phyloP scores from a whole-genome alignment of 140 eudicot species.

The Senecio squalidus region DNA sequence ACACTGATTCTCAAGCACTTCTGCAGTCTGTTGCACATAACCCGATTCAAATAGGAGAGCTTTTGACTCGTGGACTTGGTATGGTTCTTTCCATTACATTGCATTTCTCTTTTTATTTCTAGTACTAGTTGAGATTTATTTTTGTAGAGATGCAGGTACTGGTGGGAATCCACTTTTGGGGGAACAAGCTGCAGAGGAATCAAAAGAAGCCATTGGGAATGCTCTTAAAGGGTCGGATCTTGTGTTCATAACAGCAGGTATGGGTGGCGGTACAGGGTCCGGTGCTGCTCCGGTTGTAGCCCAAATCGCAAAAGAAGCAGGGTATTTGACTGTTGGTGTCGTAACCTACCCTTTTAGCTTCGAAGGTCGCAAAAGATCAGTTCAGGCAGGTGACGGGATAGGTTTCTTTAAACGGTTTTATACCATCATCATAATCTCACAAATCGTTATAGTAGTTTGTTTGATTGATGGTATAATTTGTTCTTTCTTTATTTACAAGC shows the following conservation, averaged over 20 bases:
- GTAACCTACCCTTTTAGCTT: conserved; percentile 96
- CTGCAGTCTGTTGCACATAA: conserved; percentile 85
- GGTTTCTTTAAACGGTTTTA: conserved; percentile 5
- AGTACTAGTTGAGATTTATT: conserved; percentile 6
- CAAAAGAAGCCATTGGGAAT: conserved; percentile 83
- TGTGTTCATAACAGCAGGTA: conserved; percentile 95
- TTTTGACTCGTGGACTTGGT: conserved; percentile 99
- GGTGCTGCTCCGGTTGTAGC: conserved; percentile 98
- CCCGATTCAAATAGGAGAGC: conserved; percentile 95
- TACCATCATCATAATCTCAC: neutral
- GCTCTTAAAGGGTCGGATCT: conserved; percentile 95
- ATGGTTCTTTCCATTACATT: neutral
- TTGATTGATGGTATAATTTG: too few relatives aligned
- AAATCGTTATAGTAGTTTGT: neutral
- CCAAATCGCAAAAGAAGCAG: conserved; percentile 87
- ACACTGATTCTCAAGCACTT: conserved; percentile 95
- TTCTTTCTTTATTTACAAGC: too few relatives aligned
- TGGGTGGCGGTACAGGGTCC: conserved; percentile 99
- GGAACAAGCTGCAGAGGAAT: conserved; percentile 98
- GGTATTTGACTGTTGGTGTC: conserved; percentile 90
- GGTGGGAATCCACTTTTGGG: conserved; percentile 96
- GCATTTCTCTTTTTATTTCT: neutral
- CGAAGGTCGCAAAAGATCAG: conserved; percentile 91
- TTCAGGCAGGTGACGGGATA: conserved; percentile 59
- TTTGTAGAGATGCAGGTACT: conserved; percentile 52